Conservation (phyloP, 2,329 filamentous ascomycete genomes). For the Colletotrichum sp. region DNA sequence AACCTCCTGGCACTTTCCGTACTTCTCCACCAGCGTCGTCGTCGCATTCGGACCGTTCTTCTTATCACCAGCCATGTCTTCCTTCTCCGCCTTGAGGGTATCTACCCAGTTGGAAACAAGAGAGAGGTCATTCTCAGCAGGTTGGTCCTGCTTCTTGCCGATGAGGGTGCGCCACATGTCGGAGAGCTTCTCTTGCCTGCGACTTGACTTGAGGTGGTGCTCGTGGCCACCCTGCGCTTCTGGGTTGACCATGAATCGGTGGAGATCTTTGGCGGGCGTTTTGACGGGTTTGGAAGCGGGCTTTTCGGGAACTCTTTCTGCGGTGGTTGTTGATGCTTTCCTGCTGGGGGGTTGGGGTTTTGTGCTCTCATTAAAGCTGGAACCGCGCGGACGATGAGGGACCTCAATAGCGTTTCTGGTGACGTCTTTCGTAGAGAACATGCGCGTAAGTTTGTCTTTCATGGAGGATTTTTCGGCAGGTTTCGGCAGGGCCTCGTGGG, state of each 20-base stretch:
- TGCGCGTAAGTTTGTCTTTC: constrained; percentile 68
- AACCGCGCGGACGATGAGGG: constrained; percentile 37
- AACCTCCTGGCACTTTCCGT: constrained; percentile 97
- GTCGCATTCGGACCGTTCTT: constrained; percentile 77
- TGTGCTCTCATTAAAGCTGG: constrained; percentile 35
- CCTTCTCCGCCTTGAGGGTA: constrained; percentile 84
- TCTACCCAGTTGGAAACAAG: constrained; percentile 97
- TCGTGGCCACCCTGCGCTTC: constrained; percentile 75
- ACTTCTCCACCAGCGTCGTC: constrained; percentile 89
- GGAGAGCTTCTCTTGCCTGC: constrained; percentile 91
- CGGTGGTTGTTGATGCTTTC: constrained; percentile 30
- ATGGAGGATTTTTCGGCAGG: constrained; percentile 62
- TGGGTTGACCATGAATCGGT: constrained; percentile 57
- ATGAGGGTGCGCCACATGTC: constrained; percentile 90
- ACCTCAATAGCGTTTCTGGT: constrained; percentile 39
- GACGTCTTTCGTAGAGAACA: constrained; percentile 66
- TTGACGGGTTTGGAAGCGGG: constrained; percentile 37
- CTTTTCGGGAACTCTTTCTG: constrained; percentile 32
- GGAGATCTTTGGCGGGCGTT: constrained; percentile 36
- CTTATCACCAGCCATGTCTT: constrained; percentile 73
- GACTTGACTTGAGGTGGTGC: constrained; percentile 87
- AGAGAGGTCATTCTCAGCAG: constrained; percentile 78
- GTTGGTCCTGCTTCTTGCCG: constrained; percentile 79
- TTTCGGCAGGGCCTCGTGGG: constrained; percentile 35
- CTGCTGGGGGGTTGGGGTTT: constrained; percentile 44